phyloP scores from a whole-genome alignment of 1,284 basidiomycete species.

The Inonotus obliquus region DNA sequence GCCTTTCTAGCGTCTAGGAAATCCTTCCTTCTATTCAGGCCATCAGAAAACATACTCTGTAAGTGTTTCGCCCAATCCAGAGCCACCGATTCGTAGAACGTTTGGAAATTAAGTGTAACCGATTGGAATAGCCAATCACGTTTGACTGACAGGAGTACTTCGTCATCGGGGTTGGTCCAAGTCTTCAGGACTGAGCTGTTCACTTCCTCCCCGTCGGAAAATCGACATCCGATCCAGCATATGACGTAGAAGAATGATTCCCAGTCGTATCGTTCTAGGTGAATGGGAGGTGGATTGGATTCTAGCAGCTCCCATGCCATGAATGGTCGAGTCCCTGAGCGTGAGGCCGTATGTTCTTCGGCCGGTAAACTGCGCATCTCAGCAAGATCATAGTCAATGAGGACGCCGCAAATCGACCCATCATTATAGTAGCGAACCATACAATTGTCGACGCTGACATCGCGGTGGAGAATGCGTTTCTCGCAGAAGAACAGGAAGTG shows the following conservation, averaged over 20 bases:
- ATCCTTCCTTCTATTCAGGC: background rate
- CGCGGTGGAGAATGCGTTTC: constrained; percentile 3
- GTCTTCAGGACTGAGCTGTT: background rate
- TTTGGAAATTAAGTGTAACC: background rate
- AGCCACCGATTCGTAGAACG: background rate
- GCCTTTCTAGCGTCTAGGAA: background rate
- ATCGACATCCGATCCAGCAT: background rate
- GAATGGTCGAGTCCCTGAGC: constrained; percentile 8
- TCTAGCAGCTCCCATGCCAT: constrained; percentile 5
- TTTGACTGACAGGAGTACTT: background rate
- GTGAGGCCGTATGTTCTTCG: background rate
- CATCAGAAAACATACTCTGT: background rate
- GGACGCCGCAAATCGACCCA: background rate
- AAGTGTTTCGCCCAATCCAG: background rate
- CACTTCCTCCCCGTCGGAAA: background rate
- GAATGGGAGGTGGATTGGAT: background rate
- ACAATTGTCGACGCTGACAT: constrained; percentile 8
- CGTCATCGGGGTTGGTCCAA: background rate
- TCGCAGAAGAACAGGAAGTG: background rate
- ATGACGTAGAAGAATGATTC: constrained; percentile 10
- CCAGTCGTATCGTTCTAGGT: constrained; percentile 5
- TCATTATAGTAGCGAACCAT: background rate
- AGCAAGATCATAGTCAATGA: constrained; percentile 14
- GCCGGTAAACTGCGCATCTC: background rate
- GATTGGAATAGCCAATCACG: background rate